A percentile compares a stretch with the other conserved stretches of the same genome.
phyloP scores from a whole-genome alignment of 345 rosid genomes.

The Draba incana region DNA sequence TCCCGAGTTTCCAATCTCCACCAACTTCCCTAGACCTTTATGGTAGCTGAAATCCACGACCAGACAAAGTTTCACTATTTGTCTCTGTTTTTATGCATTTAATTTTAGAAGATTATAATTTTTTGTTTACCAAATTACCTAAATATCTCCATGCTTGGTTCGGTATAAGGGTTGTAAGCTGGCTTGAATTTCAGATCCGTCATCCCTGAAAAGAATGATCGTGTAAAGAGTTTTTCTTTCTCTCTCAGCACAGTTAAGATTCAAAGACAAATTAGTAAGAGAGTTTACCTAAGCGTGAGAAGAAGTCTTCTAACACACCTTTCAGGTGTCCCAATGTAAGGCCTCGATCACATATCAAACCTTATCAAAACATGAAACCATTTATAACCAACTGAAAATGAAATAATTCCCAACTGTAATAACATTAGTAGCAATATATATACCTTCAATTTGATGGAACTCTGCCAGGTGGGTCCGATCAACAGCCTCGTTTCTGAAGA shows the following conservation, averaged over 20 bases:
- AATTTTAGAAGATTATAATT: not conserved
- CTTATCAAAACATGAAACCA: constrained; percentile 43
- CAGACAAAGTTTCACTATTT: constrained; percentile 3
- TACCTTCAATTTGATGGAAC: constrained; percentile 98
- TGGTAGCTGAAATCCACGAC: constrained; percentile 62
- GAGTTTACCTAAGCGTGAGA: constrained; percentile 75
- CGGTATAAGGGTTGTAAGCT: constrained; percentile 96
- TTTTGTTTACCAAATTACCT: constrained; percentile 47
- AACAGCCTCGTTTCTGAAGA: constrained; percentile 97
- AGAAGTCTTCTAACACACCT: constrained; percentile 84
- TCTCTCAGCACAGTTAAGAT: not conserved
- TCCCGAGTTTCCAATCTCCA: constrained; percentile 95
- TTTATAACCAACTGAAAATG: no score
- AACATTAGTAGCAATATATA: not conserved
- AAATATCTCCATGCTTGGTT: constrained; percentile 98
- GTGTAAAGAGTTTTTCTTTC: not conserved
- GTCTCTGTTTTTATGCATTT: not conserved
- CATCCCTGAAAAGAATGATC: constrained; percentile 62
- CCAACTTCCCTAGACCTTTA: constrained; percentile 82
- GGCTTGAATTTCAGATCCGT: constrained; percentile 87
- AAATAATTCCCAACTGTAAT: constrained; percentile 1
- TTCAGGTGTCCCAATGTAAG: constrained; percentile 93
- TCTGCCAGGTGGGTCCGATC: constrained; percentile 97
- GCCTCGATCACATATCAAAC: constrained; percentile 88
- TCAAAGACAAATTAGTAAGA: no score